phyloP scores from a whole-genome alignment of 2,329 filamentous ascomycete genomes.

The Ophiostoma tasmaniense region DNA sequence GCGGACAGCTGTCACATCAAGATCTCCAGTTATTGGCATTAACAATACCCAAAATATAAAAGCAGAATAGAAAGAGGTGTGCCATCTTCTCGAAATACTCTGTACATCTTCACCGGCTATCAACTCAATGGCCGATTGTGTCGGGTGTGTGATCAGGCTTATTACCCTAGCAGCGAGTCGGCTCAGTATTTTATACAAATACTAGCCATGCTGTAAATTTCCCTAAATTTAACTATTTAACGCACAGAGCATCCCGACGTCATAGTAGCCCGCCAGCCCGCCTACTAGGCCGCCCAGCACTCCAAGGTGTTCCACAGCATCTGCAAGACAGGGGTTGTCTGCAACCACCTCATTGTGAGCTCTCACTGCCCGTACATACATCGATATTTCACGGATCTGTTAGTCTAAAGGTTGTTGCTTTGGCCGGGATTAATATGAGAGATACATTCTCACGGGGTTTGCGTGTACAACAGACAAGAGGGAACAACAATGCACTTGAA shows the following conservation, averaged over 20 bases:
- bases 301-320: slow-evolving; percentile 16
- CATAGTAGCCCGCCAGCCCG: neutral
- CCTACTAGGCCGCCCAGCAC: slow-evolving; percentile 11
- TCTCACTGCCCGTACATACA: neutral
- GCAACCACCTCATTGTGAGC: slow-evolving; percentile 9
- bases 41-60: neutral
- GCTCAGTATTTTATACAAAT: neutral
- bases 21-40: neutral
- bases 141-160: neutral
- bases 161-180: neutral
- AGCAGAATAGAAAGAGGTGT: neutral
- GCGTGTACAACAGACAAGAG: neutral
- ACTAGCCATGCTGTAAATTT: neutral
- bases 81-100: too few species aligned
- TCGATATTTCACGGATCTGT: neutral
- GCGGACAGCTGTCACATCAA: neutral
- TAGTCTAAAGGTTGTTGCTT: neutral
- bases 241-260: slow-evolving; percentile 1
- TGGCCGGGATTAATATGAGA: neutral
- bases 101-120: too few species aligned
- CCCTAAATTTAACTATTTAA: neutral
- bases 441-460: neutral
- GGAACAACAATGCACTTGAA: neutral
- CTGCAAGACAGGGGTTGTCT: slow-evolving; percentile 14
- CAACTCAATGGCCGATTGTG: neutral